phyloP scores from a whole-genome alignment of 495 filamentous ascomycete genomes.

The Podospora australis region DNA sequence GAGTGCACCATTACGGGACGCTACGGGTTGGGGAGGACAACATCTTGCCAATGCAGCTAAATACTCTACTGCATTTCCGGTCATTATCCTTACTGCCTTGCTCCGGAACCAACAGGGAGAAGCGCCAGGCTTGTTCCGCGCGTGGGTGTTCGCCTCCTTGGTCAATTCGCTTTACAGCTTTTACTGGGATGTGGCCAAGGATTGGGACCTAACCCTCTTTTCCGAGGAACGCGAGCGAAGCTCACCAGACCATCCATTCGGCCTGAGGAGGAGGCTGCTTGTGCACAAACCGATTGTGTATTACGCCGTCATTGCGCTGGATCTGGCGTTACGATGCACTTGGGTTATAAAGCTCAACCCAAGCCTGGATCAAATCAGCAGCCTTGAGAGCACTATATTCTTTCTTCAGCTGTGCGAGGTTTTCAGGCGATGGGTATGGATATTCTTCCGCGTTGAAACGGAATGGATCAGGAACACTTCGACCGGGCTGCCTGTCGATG shows the following conservation, averaged over 20 bases:
- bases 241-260: slow-evolving; percentile 62
- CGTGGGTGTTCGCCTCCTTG: slow-evolving; percentile 56
- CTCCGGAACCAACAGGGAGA: slow-evolving; percentile 59
- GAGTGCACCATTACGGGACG: slow-evolving; percentile 37
- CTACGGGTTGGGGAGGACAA: slow-evolving; percentile 62
- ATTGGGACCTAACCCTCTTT: slow-evolving; percentile 94
- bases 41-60: slow-evolving; percentile 91
- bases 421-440: slow-evolving; percentile 88
- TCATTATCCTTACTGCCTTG: slow-evolving; percentile 70
- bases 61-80: slow-evolving; percentile 86
- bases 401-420: slow-evolving; percentile 83
- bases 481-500: slow-evolving; percentile 32
- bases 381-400: slow-evolving; percentile 79
- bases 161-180: slow-evolving; percentile 88
- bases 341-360: slow-evolving; percentile 83
- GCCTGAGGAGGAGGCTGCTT: slow-evolving; percentile 64
- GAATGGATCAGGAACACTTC: slow-evolving; percentile 62
- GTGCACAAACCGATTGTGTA: slow-evolving; percentile 65
- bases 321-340: slow-evolving; percentile 76
- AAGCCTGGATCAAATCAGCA: slow-evolving; percentile 71
- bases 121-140: slow-evolving; percentile 39
- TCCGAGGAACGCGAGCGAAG: slow-evolving; percentile 36
- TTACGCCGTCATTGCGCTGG: slow-evolving; percentile 72
- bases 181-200: slow-evolving; percentile 95
- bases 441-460: slow-evolving; percentile 89